Evolutionary conservation across 306 rosid genomes (phyloP), one percentile per base, ranked within the genome.

Genomic region (Rosa persica): DNA sequence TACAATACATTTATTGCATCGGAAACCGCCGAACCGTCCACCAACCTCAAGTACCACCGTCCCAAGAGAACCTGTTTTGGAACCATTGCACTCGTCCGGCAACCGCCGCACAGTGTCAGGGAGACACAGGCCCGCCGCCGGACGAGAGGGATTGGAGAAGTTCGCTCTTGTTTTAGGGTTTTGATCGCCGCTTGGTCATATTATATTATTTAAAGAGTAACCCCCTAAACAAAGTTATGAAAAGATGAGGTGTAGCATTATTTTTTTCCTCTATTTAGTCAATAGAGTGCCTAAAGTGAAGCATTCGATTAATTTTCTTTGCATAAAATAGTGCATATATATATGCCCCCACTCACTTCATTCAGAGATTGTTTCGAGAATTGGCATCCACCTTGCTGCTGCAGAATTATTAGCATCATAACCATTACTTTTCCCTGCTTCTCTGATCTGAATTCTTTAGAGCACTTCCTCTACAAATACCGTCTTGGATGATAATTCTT

Each of bases 351-450:
- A 61, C 81, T 90, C 87, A 44, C 71, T 73, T 77, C 72, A 91
- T 86, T 89, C 94, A 0, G 93, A 89, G 75, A 93, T 91, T 30
- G 92, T 73, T 19, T 89, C 92, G 48, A 93, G 83, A 39, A 76
- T 82, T 27, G 87, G 80, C 61, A 73, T 89, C 88, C 83, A 68
- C 52, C 66, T 76, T 43, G 43, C 43, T 38, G 77, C 17, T 30
- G 76, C 11, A 8, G 79, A 75, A 27, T 49, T 8, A 72, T 73
- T 49, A 8, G 25, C 5, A 22, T 15, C 19, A 48, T 48, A 15
- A 42, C 16, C 23, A 44, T 52, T n/a, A 48, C 17, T 12, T 30
- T 19, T 69, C 49, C 19, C 19, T 61, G 60, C 44, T 47, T 34
- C 79, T 64, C 60, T 61, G 67, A 27, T 42, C 75, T 83, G 77